phyloP scores from a whole-genome alignment of 495 filamentous ascomycete genomes.

The Penicillium steckii region DNA sequence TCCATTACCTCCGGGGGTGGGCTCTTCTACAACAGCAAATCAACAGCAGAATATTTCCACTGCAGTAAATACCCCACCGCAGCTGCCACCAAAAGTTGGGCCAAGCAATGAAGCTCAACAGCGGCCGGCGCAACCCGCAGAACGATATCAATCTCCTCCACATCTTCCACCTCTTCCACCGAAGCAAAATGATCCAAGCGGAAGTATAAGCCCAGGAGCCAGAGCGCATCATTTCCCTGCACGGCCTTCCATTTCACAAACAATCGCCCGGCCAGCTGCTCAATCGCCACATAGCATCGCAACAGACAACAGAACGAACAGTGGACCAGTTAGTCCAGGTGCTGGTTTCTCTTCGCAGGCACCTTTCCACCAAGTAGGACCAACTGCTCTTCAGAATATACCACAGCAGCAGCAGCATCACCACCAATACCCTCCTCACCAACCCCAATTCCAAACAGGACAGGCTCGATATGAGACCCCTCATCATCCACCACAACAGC shows the following conservation, averaged over 20 bases:
- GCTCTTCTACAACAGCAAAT: constrained; percentile 21
- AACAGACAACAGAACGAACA: constrained; percentile 13
- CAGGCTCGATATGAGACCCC: constrained; percentile 21
- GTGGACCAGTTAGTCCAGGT: constrained; percentile 4
- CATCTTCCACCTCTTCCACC: constrained; percentile 43
- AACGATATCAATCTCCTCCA: constrained; percentile 34
- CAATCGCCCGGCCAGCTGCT: constrained; percentile 14
- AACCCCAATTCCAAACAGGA: background rate
- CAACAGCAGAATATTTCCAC: constrained; percentile 14
- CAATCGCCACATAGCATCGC: constrained; percentile 11
- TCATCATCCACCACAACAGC: constrained; percentile 17
- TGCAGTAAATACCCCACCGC: constrained; percentile 33
- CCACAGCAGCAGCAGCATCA: constrained; percentile 2
- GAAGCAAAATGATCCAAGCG: constrained; percentile 30
- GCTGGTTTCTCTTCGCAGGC: constrained; percentile 2
- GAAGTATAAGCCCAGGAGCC: constrained; percentile 8
- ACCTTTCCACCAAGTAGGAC: constrained; percentile 2
- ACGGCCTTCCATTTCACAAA: constrained; percentile 8
- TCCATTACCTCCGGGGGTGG: constrained; percentile 66
- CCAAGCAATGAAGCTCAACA: constrained; percentile 17
- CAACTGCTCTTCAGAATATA: background rate
- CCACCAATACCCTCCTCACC: background rate
- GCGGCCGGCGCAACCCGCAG: constrained; percentile 10
- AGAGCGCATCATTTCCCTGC: constrained; percentile 14
- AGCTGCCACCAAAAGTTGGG: constrained; percentile 35